phyloP scores from a whole-genome alignment of 495 filamentous ascomycete species.

The Penicillium atrosanguineum region DNA sequence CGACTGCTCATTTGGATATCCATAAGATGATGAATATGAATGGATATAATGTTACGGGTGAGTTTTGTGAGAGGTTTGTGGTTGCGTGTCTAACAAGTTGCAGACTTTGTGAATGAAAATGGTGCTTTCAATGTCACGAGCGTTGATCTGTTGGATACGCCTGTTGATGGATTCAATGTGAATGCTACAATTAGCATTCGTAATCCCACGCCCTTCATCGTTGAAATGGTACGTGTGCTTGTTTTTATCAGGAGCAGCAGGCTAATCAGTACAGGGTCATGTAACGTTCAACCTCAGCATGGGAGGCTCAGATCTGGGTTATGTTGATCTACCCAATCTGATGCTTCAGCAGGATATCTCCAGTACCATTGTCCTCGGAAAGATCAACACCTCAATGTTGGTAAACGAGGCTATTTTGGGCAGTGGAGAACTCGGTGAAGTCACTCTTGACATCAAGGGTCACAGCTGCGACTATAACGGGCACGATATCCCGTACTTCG shows the following conservation, averaged over 20 bases:
- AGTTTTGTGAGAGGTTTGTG: not conserved
- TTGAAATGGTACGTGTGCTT: conserved; percentile 23
- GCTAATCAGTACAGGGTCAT: conserved; percentile 15
- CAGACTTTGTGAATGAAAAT: conserved; percentile 23
- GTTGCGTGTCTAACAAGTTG: not conserved
- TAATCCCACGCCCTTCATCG: conserved; percentile 23
- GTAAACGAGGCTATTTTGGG: conserved; percentile 19
- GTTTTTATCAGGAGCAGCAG: not conserved
- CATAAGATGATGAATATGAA: conserved; percentile 28
- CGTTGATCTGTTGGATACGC: conserved; percentile 17
- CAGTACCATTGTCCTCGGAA: conserved; percentile 18
- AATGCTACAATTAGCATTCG: conserved; percentile 28
- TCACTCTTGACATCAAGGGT: conserved; percentile 26
- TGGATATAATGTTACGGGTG: not conserved
- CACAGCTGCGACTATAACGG: conserved; percentile 29
- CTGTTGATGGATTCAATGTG: conserved; percentile 28
- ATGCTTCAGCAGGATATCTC: conserved; percentile 13
- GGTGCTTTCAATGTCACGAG: conserved; percentile 28
- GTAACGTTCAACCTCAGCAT: conserved; percentile 30
- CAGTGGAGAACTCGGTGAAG: conserved; percentile 12
- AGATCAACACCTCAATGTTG: conserved; percentile 20
- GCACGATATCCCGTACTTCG: conserved; percentile 29
- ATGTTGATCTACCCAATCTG: conserved; percentile 28
- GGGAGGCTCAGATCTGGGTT: conserved; percentile 20
- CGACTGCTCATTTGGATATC: conserved; percentile 29